A percentile compares a stretch with the other conserved stretches of the same genome.
Evolutionary conservation across 2,329 filamentous ascomycete species (phyloP).

Genomic region (Cladosporium sp.): DNA sequence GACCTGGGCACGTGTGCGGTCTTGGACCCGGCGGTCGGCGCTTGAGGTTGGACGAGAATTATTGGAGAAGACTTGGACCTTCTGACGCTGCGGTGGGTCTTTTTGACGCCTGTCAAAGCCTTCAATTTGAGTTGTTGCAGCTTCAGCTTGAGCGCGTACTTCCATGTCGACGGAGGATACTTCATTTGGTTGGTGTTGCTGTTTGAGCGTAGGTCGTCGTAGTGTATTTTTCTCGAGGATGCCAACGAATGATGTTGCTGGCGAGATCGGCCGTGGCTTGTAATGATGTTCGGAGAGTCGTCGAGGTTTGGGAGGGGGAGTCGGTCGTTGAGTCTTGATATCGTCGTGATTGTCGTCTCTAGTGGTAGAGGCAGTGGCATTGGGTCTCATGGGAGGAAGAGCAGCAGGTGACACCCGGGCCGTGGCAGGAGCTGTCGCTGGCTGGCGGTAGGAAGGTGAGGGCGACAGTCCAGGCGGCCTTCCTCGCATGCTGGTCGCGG

Average conservation of each 20-base stretch:
- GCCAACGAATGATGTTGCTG: slow-evolving; percentile 66
- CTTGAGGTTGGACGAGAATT: background rate
- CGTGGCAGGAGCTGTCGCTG: slow-evolving; percentile 6
- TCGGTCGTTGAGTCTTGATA: slow-evolving; percentile 25
- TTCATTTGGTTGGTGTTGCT: slow-evolving; percentile 46
- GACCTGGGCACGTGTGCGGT: slow-evolving; percentile 18
- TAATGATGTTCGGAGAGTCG: slow-evolving; percentile 27
- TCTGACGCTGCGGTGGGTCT: background rate
- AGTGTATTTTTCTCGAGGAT: slow-evolving; percentile 63
- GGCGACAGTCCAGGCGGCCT: slow-evolving; percentile 21
- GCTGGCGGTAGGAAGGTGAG: slow-evolving; percentile 23
- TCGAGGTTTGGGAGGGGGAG: slow-evolving; percentile 35
- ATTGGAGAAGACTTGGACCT: background rate
- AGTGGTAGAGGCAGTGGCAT: slow-evolving; percentile 8
- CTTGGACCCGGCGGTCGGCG: slow-evolving; percentile 2
- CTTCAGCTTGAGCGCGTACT: slow-evolving; percentile 37
- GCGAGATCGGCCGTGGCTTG: slow-evolving; percentile 35
- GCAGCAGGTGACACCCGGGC: slow-evolving; percentile 1
- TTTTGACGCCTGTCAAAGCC: slow-evolving; percentile 13
- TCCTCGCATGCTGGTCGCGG: slow-evolving; percentile 31
- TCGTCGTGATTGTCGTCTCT: background rate
- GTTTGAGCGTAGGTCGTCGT: slow-evolving; percentile 34
- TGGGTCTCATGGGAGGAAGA: background rate
- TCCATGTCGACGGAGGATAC: slow-evolving; percentile 31
- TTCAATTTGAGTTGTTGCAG: slow-evolving; percentile 23